Conservation (phyloP, 208 protist genomes). For the Wallacemonas sp. region DNA sequence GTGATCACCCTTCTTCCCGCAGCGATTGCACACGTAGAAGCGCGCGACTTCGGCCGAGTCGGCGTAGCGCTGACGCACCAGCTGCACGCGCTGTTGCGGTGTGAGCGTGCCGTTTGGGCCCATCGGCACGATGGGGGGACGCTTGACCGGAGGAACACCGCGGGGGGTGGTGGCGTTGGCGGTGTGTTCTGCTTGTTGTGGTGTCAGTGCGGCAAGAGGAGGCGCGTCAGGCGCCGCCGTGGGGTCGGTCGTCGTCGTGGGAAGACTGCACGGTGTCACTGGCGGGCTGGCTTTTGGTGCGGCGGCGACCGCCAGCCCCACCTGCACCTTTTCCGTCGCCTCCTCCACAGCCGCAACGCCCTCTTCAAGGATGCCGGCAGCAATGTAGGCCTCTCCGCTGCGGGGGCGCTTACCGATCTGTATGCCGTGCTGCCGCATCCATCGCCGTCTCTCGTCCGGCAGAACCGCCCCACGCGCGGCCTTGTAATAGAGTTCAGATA, state of each 20-base stretch:
- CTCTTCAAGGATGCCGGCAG: conserved; percentile 31
- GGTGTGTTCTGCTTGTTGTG: too few relatives aligned
- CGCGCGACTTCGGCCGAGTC: conserved; percentile 50
- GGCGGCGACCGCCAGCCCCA: too few relatives aligned
- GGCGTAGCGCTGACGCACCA: conserved; percentile 68
- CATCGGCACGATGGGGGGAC: conserved; percentile 48
- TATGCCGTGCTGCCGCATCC: conserved; percentile 83
- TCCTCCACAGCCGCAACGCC: neutral
- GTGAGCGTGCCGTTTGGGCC: conserved; percentile 75
- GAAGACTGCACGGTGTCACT: too few relatives aligned
- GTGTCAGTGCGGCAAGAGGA: too few relatives aligned
- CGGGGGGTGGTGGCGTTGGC: conserved; percentile 12
- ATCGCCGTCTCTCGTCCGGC: conserved; percentile 75
- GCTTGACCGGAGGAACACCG: conserved; percentile 13
- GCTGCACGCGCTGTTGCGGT: conserved; percentile 58
- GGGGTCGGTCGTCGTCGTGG: too few relatives aligned
- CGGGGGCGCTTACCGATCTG: conserved; percentile 67
- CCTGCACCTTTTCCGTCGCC: neutral
- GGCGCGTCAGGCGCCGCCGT: too few relatives aligned
- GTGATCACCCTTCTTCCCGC: conserved; percentile 73
- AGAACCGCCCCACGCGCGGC: conserved; percentile 72
- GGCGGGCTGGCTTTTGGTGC: too few relatives aligned
- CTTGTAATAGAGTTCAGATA: conserved; percentile 89
- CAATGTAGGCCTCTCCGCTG: conserved; percentile 56
- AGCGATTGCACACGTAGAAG: conserved; percentile 86